These are phyloP conservation scores for Puya raimondii DNA, from an alignment of 176 grass and related monocot genomes.

Conservation along the genomic window DNA sequence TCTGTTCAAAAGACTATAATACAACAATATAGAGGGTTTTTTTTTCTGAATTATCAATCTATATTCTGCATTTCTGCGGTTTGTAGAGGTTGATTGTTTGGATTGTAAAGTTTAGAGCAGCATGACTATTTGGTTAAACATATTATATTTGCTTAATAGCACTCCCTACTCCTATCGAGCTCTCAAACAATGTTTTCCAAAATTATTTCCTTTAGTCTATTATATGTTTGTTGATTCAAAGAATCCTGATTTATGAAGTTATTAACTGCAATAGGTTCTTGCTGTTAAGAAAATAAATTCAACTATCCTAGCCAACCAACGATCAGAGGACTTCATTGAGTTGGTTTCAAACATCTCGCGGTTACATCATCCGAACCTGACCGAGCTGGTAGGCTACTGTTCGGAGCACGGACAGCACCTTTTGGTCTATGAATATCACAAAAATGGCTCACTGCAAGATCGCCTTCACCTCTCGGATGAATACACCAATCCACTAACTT, in stretches of 20 bases:
- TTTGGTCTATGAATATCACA: conserved; percentile 84
- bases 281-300: conserved; percentile 89
- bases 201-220: too few relatives aligned
- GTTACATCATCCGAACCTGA: conserved; percentile 75
- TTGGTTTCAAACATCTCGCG: conserved; percentile 58
- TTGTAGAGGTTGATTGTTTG: too few relatives aligned
- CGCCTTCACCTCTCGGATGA: conserved; percentile 82
- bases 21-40: too few relatives aligned
- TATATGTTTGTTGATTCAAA: background rate
- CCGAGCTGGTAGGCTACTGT: conserved; percentile 81
- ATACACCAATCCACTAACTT: conserved; percentile 74
- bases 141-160: too few relatives aligned
- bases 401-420: conserved; percentile 87
- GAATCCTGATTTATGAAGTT: background rate
- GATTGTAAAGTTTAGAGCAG: too few relatives aligned
- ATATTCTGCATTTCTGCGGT: too few relatives aligned
- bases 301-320: conserved; percentile 54
- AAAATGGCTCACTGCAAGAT: conserved; percentile 81
- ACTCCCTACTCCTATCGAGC: too few relatives aligned
- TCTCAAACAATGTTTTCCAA: too few relatives aligned
- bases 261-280: conserved; percentile 48
- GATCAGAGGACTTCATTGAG: conserved; percentile 80
- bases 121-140: too few relatives aligned
- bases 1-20: too few relatives aligned
- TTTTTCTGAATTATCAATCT: too few relatives aligned